These are phyloP conservation scores for Stentor coeruleus DNA, from an alignment of 73 alveolate genomes.

Conservation along the genomic window DNA sequence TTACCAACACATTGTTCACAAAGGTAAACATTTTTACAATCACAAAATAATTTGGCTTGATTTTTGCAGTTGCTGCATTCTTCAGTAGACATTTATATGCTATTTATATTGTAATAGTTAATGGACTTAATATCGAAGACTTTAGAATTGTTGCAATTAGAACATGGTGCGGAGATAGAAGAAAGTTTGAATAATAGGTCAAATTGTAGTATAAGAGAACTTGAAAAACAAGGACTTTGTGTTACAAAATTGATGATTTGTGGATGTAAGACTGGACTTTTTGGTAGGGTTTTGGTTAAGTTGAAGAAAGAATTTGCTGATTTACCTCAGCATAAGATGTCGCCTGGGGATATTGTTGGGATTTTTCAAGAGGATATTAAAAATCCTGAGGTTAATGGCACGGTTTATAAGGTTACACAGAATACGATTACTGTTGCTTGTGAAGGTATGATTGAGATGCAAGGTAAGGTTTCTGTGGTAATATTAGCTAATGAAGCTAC, in stretches of 20 bases:
- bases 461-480: slow-evolving; percentile 47
- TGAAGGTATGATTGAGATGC: slow-evolving; percentile 63
- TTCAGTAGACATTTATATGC: too few relatives aligned
- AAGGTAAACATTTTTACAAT: not conserved
- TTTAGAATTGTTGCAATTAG: slow-evolving; percentile 38
- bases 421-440: slow-evolving; percentile 65
- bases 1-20: not conserved
- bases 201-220: slow-evolving; percentile 56
- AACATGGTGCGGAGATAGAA: slow-evolving; percentile 59
- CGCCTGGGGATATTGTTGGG: slow-evolving; percentile 90
- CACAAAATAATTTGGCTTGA: not conserved
- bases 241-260: slow-evolving; percentile 62
- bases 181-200: slow-evolving; percentile 46
- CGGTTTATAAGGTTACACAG: slow-evolving; percentile 65
- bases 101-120: too few relatives aligned
- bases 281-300: slow-evolving; percentile 70
- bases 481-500: slow-evolving; percentile 81
- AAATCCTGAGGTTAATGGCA: slow-evolving; percentile 70
- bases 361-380: slow-evolving; percentile 48
- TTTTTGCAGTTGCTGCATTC: too few relatives aligned
- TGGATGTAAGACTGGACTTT: slow-evolving; percentile 59
- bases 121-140: not conserved
- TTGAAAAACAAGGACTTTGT: slow-evolving; percentile 73
- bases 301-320: slow-evolving; percentile 56
- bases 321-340: slow-evolving; percentile 59